Evolutionary conservation across 345 rosid species (phyloP).

Genomic region (Clarkia xantiana): DNA sequence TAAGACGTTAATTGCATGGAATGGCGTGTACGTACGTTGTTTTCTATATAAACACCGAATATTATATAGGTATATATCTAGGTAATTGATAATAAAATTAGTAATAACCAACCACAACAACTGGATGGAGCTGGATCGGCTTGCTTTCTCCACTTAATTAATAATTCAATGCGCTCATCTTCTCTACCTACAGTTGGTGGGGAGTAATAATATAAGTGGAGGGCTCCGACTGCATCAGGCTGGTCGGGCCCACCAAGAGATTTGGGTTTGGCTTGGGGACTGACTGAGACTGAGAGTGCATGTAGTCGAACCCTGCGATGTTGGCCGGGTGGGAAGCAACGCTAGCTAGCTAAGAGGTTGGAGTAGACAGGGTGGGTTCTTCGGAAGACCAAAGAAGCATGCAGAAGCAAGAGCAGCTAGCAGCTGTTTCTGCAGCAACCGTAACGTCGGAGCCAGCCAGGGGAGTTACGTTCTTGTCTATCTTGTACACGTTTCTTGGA

Average conservation of each 20-base stretch:
- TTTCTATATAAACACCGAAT: no score
- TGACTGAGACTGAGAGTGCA: constrained; percentile 50
- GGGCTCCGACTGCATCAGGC: constrained; percentile 87
- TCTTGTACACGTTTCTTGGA: constrained; percentile 63
- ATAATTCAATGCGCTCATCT: not conserved
- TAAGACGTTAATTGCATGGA: no score
- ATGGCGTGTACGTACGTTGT: no score
- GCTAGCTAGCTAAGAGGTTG: constrained; percentile 48
- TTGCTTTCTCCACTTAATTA: not conserved
- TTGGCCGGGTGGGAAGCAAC: constrained; percentile 46
- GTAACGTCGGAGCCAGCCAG: constrained; percentile 97
- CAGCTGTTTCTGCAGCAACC: constrained; percentile 94
- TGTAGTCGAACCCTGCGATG: constrained; percentile 52
- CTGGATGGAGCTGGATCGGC: no score
- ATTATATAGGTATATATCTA: no score
- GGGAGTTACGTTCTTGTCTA: constrained; percentile 51
- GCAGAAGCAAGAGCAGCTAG: constrained; percentile 97
- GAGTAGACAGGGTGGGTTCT: constrained; percentile 75
- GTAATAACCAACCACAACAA: not conserved
- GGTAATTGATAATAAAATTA: no score
- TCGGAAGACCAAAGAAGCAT: constrained; percentile 73
- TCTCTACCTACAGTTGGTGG: constrained; percentile 53
- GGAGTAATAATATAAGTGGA: constrained; percentile 89
- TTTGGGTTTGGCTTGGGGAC: no score
- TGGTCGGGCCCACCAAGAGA: constrained; percentile 95